A percentile compares a stretch with the other conserved stretches of the same genome.
Conservation (phyloP, 371 early-diverging fungal species). For the Rhizomucor miehei region DNA sequence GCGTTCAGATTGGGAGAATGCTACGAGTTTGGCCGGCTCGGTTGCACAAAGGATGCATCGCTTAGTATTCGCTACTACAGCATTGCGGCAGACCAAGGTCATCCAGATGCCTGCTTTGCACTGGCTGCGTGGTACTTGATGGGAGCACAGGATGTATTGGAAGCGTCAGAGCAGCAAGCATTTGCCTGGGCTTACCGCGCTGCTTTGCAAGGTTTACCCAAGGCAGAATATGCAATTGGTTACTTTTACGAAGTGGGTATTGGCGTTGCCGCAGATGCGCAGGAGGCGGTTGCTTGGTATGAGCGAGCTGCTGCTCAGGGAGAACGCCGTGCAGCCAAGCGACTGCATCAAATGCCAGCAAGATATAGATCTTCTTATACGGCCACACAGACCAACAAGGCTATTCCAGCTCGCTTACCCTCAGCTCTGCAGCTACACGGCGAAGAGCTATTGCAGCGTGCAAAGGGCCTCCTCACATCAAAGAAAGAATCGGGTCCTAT, state of each 20-base stretch:
- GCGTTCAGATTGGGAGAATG: slow-evolving; percentile 80
- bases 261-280: slow-evolving; percentile 64
- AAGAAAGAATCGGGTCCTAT: not conserved
- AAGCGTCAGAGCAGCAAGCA: slow-evolving; percentile 83
- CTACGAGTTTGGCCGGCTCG: slow-evolving; percentile 72
- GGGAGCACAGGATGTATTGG: slow-evolving; percentile 73
- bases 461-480: not conserved
- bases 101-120: slow-evolving; percentile 91
- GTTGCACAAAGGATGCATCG: slow-evolving; percentile 65
- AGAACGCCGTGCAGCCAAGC: slow-evolving; percentile 35
- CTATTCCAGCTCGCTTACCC: slow-evolving; percentile 2
- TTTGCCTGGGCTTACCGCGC: slow-evolving; percentile 88
- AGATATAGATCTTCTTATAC: not conserved
- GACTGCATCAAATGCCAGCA: slow-evolving; percentile 18
- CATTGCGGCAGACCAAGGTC: slow-evolving; percentile 84
- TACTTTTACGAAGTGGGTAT: slow-evolving; percentile 91
- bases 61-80: slow-evolving; percentile 76
- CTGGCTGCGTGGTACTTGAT: slow-evolving; percentile 96
- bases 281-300: slow-evolving; percentile 79
- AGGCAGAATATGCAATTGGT: slow-evolving; percentile 94
- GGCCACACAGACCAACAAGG: not conserved
- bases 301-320: slow-evolving; percentile 38
- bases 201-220: slow-evolving; percentile 63
- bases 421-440: not conserved
- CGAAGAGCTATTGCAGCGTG: not conserved